A percentile compares a stretch with the other conserved stretches of the same genome.
These are phyloP conservation scores for Moesziomyces antarcticus DNA, from an alignment of 1,284 basidiomycete genomes.

Conservation along the genomic window DNA sequence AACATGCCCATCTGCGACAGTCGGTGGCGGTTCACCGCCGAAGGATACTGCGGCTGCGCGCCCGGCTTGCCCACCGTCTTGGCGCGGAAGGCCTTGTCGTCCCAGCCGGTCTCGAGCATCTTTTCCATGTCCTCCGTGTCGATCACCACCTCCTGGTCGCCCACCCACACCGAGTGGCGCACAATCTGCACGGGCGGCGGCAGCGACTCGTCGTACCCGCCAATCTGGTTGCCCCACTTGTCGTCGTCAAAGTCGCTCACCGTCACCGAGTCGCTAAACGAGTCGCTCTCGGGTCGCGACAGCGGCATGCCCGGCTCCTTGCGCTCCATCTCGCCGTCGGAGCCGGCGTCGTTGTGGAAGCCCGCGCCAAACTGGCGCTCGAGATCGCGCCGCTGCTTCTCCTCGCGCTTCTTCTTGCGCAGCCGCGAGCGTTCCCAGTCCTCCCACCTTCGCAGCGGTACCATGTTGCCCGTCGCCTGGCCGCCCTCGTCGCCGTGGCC, in stretches of 20 bases:
- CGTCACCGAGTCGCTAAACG: slow-evolving; percentile 38
- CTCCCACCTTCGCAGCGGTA: slow-evolving; percentile 95
- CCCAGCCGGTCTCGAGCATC: slow-evolving; percentile 61
- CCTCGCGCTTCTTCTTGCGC: slow-evolving; percentile 89
- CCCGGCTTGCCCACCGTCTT: slow-evolving; percentile 15
- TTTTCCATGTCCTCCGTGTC: slow-evolving; percentile 59
- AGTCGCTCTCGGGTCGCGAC: slow-evolving; percentile 41
- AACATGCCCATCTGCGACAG: slow-evolving; percentile 45
- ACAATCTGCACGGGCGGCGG: slow-evolving; percentile 60
- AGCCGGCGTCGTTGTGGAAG: slow-evolving; percentile 74
- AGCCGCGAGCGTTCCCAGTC: slow-evolving; percentile 98
- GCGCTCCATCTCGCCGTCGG: slow-evolving; percentile 47
- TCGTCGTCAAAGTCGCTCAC: slow-evolving; percentile 78
- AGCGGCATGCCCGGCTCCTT: slow-evolving; percentile 40
- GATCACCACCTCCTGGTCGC: slow-evolving; percentile 52
- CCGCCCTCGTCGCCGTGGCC: slow-evolving; percentile 79
- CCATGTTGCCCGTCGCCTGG: slow-evolving; percentile 73
- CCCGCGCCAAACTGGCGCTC: slow-evolving; percentile 73
- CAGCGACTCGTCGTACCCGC: slow-evolving; percentile 63
- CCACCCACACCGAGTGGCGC: slow-evolving; percentile 57
- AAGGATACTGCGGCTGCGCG: slow-evolving; percentile 34
- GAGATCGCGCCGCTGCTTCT: slow-evolving; percentile 73
- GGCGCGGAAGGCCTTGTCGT: slow-evolving; percentile 44
- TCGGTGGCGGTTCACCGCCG: slow-evolving; percentile 32
- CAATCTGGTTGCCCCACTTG: slow-evolving; percentile 79